Percentiles rank a stretch among this genome's conserved stretches.
Conservation (phyloP, 2,329 filamentous ascomycete genomes). For the Sordariomycetes sp. region DNA sequence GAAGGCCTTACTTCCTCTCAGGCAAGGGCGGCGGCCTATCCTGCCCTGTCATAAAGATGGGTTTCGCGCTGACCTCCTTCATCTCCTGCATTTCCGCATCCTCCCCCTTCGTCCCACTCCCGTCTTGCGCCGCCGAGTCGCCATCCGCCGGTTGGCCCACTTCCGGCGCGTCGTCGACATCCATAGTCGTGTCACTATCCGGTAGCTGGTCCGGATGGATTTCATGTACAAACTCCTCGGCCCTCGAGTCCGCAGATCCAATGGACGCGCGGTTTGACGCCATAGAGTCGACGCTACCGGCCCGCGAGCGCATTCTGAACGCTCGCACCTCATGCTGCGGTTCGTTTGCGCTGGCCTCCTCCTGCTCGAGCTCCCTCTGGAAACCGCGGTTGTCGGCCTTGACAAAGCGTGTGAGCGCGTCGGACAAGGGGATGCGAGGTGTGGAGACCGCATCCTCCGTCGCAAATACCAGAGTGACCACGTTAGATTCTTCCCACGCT, state of each 20-base stretch:
- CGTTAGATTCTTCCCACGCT: constrained; percentile 36
- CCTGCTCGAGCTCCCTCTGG: constrained; percentile 32
- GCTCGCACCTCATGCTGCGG: constrained; percentile 8
- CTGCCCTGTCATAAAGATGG: constrained; percentile 1
- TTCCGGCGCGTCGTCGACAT: background rate
- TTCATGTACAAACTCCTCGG: constrained; percentile 7
- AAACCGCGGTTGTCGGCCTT: constrained; percentile 41
- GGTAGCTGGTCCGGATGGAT: background rate
- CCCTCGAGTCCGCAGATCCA: constrained; percentile 10
- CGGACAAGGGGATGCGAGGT: constrained; percentile 23
- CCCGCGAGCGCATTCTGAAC: background rate
- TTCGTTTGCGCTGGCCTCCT: constrained; percentile 15
- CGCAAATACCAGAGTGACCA: constrained; percentile 40
- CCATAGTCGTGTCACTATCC: background rate
- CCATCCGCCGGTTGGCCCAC: background rate
- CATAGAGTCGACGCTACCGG: constrained; percentile 24
- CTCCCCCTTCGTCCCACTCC: background rate
- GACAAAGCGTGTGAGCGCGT: constrained; percentile 31
- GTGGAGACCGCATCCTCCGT: constrained; percentile 34
- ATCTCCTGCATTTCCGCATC: constrained; percentile 1
- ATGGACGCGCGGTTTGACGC: constrained; percentile 19
- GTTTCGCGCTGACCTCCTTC: constrained; percentile 4
- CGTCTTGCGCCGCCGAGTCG: background rate
- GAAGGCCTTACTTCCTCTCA: background rate
- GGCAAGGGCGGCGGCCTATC: background rate